Percentiles rank a stretch among this genome's conserved stretches.
Conservation (phyloP, 805 yeast genomes). For the Ogataea degrootiae region DNA sequence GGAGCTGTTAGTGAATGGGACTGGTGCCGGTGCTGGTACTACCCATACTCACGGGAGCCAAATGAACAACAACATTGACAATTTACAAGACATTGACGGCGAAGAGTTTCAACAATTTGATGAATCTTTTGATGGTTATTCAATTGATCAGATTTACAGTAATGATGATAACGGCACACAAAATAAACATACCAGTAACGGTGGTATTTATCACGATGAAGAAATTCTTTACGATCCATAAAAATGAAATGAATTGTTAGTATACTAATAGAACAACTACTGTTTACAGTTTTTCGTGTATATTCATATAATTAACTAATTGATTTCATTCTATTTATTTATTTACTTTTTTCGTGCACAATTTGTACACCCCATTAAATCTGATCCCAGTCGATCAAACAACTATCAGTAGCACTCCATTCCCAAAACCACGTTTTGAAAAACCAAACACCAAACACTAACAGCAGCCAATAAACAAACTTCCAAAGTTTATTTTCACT, state of each 20-base stretch:
- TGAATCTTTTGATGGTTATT: conserved; percentile 10
- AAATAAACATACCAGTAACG: neutral
- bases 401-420: conserved; percentile 6
- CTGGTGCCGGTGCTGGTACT: conserved; percentile 3
- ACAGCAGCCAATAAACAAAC: conserved; percentile 33
- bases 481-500: conserved; percentile 21
- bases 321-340: too few species aligned
- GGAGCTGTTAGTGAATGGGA: conserved; percentile 6
- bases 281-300: too few species aligned
- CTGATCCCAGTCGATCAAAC: conserved; percentile 1
- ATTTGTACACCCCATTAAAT: neutral
- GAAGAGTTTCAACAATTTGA: conserved; percentile 6
- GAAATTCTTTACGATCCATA: neutral
- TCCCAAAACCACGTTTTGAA: conserved; percentile 30
- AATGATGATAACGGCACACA: conserved; percentile 3
- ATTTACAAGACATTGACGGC: neutral
- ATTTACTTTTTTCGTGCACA: too few species aligned
- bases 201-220: neutral
- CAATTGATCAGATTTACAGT: conserved; percentile 10
- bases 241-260: neutral
- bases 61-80: neutral
- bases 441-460: conserved; percentile 38
- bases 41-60: neutral
- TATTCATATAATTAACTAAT: too few species aligned
- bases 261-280: too few species aligned